Percentiles rank a stretch among this genome's conserved stretches.
Evolutionary conservation across 2,329 filamentous ascomycete genomes (phyloP).

Genomic region (Zelopaecilomyces penicillatus): DNA sequence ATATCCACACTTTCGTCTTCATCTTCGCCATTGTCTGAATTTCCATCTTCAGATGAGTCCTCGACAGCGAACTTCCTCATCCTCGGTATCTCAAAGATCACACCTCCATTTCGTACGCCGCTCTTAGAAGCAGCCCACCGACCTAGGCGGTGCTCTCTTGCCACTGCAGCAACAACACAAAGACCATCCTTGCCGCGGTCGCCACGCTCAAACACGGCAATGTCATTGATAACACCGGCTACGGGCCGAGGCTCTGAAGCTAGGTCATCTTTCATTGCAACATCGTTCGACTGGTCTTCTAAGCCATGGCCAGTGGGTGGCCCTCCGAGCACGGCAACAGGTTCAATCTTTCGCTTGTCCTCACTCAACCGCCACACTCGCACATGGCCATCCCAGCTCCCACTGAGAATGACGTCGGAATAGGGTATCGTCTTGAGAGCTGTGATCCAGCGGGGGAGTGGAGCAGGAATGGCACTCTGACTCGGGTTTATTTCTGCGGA

Average conservation of each 20-base stretch:
- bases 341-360: conserved; percentile 72
- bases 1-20: not conserved
- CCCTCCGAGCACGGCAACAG: conserved; percentile 57
- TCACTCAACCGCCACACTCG: conserved; percentile 77
- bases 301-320: conserved; percentile 2
- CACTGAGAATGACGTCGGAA: conserved; percentile 81
- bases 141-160: conserved; percentile 78
- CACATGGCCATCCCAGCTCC: conserved; percentile 84
- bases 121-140: conserved; percentile 59
- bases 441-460: conserved; percentile 81
- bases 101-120: conserved; percentile 69
- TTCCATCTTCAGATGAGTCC: too few species aligned
- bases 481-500: conserved; percentile 64
- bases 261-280: conserved; percentile 21
- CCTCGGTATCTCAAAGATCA: conserved; percentile 73
- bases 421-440: conserved; percentile 80
- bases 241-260: conserved; percentile 30
- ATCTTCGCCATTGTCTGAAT: not conserved
- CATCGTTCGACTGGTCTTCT: conserved; percentile 11
- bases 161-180: conserved; percentile 77
- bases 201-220: conserved; percentile 78
- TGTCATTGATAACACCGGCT: conserved; percentile 78
- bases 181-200: conserved; percentile 68
- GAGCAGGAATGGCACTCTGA: conserved; percentile 49
- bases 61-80: conserved; percentile 9